Evolutionary conservation across 176 grass and related monocot genomes (phyloP).

Genomic region (Cenchrus fungigraminus): DNA sequence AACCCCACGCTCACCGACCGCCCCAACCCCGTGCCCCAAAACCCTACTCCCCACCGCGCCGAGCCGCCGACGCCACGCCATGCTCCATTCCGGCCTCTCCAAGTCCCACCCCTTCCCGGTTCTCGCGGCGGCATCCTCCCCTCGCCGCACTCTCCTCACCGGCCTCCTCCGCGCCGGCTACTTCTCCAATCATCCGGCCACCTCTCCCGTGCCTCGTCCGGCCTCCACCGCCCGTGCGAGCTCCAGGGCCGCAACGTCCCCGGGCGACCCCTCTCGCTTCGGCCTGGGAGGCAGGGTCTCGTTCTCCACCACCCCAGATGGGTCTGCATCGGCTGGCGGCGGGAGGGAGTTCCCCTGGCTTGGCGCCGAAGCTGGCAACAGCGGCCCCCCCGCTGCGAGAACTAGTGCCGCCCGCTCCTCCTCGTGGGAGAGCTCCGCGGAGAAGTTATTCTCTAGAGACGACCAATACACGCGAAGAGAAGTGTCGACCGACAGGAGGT

Average conservation of each 20-base stretch:
- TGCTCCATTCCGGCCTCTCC: conserved; percentile 72
- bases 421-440: conserved; percentile 78
- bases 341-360: conserved; percentile 64
- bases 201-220: conserved; percentile 31
- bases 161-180: conserved; percentile 48
- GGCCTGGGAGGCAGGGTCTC: conserved; percentile 51
- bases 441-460: conserved; percentile 71
- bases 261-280: neutral
- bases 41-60: conserved; percentile 30
- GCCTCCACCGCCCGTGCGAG: conserved; percentile 13
- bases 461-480: conserved; percentile 38
- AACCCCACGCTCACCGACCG: neutral
- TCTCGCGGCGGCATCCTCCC: conserved; percentile 46
- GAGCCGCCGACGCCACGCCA: conserved; percentile 44
- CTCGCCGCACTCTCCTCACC: conserved; percentile 38
- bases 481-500: conserved; percentile 28
- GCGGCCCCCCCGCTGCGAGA: conserved; percentile 10
- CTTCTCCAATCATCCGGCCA: conserved; percentile 44
- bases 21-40: conserved; percentile 5
- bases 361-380: conserved; percentile 7
- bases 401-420: conserved; percentile 57
- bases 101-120: conserved; percentile 62
- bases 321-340: conserved; percentile 5
- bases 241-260: conserved; percentile 4
- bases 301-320: conserved; percentile 49